Evolutionary conservation across 108 stramenopile genomes (phyloP).

Genomic region (Skeletonema grethae): DNA sequence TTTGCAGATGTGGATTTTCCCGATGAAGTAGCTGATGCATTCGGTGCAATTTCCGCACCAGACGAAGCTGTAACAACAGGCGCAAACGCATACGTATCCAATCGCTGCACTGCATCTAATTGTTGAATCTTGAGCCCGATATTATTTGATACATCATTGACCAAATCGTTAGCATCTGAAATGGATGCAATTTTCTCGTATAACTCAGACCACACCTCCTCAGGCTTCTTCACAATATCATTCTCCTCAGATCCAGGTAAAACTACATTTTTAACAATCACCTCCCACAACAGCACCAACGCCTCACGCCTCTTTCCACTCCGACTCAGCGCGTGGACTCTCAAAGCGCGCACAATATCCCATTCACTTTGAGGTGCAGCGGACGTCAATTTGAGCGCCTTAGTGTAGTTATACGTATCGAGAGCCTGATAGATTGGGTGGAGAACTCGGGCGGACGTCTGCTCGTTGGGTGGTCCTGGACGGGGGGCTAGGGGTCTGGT

Average conservation of each 20-base stretch:
- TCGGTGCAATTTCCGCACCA: slow-evolving; percentile 18
- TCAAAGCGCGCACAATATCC: slow-evolving; percentile 61
- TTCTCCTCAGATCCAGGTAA: background rate
- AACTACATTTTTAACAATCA: slow-evolving; percentile 37
- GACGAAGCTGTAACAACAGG: slow-evolving; percentile 7
- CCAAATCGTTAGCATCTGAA: slow-evolving; percentile 21
- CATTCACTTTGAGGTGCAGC: slow-evolving; percentile 45
- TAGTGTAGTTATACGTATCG: slow-evolving; percentile 64
- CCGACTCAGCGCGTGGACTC: slow-evolving; percentile 64
- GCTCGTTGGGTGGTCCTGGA: slow-evolving; percentile 1
- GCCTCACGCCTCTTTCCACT: slow-evolving; percentile 60
- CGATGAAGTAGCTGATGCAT: slow-evolving; percentile 1
- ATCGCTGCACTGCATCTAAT: slow-evolving; percentile 25
- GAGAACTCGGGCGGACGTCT: background rate
- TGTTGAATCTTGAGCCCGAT: background rate
- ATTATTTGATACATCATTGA: background rate
- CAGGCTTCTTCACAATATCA: background rate
- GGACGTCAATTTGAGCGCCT: slow-evolving; percentile 68
- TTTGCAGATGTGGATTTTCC: background rate
- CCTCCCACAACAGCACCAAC: slow-evolving; percentile 43
- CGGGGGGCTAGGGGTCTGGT: background rate
- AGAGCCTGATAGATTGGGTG: slow-evolving; percentile 74
- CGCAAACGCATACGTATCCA: slow-evolving; percentile 18
- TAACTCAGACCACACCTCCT: slow-evolving; percentile 15
- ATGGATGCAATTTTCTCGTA: slow-evolving; percentile 3